These are phyloP conservation scores for Collybia sordida DNA, from an alignment of 768 basidiomycete species.

Conservation along the genomic window DNA sequence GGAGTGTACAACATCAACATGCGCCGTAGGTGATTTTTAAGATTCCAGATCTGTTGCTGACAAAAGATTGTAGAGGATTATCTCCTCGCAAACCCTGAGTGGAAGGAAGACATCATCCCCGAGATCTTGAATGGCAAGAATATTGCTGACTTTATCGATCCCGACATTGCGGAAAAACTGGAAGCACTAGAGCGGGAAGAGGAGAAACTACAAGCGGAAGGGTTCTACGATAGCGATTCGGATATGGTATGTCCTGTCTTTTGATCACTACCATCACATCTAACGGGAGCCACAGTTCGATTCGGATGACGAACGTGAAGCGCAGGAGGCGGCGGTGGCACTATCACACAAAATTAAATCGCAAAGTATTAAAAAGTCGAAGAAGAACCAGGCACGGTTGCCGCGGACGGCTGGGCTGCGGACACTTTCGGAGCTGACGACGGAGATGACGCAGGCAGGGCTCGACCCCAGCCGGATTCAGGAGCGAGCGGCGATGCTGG, in stretches of 20 bases:
- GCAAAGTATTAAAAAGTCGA: constrained; percentile 80
- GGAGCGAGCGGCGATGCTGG: constrained; percentile 83
- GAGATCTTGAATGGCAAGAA: constrained; percentile 99
- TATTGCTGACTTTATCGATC: constrained; percentile 97
- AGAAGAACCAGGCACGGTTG: constrained; percentile 79
- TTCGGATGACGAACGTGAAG: constrained; percentile 82
- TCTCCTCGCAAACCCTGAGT: constrained; percentile 82
- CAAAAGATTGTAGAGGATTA: constrained; percentile 72
- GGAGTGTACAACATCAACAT: constrained; percentile 91
- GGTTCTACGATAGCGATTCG: constrained; percentile 90
- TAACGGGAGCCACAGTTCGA: constrained; percentile 39
- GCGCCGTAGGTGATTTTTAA: constrained; percentile 60
- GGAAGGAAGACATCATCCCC: constrained; percentile 98
- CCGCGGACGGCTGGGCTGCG: constrained; percentile 75
- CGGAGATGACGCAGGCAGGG: constrained; percentile 83
- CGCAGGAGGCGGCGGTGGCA: constrained; percentile 54
- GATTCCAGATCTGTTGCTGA: constrained; percentile 1
- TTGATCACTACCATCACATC: background rate
- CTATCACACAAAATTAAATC: constrained; percentile 69
- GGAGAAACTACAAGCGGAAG: constrained; percentile 89
- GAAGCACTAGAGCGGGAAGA: constrained; percentile 97
- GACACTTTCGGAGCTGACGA: constrained; percentile 75
- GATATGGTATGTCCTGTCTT: constrained; percentile 63
- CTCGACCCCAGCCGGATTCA: constrained; percentile 86
- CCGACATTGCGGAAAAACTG: constrained; percentile 94